Conservation (phyloP, 768 basidiomycete species). For the Baorangia bicolor region DNA sequence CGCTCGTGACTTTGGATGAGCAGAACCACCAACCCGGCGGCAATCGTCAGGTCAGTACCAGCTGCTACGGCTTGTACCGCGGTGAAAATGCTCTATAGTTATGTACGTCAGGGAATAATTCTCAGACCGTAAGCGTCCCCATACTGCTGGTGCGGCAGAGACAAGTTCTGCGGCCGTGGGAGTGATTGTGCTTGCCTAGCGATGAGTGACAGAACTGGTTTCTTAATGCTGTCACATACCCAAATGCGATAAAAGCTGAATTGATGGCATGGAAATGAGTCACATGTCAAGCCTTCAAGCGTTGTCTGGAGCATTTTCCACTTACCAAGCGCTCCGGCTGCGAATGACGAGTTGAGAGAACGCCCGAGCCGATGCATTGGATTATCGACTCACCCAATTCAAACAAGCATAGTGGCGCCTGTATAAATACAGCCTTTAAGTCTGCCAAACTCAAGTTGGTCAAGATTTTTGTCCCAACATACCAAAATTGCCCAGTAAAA, state of each 20-base stretch:
- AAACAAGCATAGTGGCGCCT: conserved; percentile 1
- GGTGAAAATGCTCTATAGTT: background rate
- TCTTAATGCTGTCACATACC: background rate
- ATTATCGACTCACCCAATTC: conserved; percentile 1
- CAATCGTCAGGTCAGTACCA: conserved; percentile 1
- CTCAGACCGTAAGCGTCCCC: background rate
- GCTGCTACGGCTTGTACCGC: background rate
- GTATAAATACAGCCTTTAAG: background rate
- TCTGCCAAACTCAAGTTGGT: background rate
- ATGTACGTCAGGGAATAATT: background rate
- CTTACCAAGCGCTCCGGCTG: conserved; percentile 7
- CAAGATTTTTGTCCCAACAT: background rate
- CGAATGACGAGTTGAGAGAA: background rate
- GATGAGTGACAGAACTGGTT: background rate
- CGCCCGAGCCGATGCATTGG: background rate
- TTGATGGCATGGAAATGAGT: background rate
- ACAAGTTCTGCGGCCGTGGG: background rate
- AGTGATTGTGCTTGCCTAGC: background rate
- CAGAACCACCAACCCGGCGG: background rate
- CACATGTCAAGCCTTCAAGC: rapidly evolving
- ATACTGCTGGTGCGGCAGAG: background rate
- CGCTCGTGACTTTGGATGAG: background rate
- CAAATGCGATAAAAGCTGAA: conserved; percentile 1
- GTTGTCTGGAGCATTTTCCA: background rate
- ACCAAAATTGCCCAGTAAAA: conserved; percentile 10